phyloP scores from a whole-genome alignment of 2,329 filamentous ascomycete genomes.

The Fusarium proliferatum region DNA sequence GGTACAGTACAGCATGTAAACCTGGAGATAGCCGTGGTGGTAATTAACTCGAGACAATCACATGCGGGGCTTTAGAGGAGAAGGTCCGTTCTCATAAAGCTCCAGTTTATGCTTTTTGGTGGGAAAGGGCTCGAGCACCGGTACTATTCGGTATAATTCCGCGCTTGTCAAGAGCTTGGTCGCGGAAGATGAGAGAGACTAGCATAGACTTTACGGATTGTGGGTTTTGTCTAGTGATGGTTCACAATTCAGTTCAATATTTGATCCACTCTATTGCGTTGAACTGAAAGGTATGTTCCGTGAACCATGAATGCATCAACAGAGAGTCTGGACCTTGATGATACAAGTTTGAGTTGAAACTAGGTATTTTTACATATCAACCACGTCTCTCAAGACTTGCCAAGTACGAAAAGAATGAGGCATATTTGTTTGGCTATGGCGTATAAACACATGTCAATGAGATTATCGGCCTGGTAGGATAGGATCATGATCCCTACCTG shows the following conservation, averaged over 20 bases:
- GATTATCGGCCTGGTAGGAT: neutral
- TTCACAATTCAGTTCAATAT: neutral
- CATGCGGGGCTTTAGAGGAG: constrained; percentile 18
- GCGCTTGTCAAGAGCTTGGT: constrained; percentile 1
- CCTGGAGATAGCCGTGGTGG: neutral
- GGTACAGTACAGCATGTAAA: neutral
- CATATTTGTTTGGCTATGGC: neutral
- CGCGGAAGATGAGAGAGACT: neutral
- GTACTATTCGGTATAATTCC: constrained; percentile 28
- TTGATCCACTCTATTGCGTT: constrained; percentile 30
- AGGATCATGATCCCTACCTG: constrained; percentile 14
- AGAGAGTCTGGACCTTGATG: constrained; percentile 29
- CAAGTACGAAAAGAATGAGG: neutral
- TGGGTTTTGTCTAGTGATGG: neutral
- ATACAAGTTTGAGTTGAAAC: constrained; percentile 21
- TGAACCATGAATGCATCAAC: constrained; percentile 4
- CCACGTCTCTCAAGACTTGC: neutral
- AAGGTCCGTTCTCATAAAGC: neutral
- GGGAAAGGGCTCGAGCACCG: constrained; percentile 8
- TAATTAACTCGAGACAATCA: constrained; percentile 25
- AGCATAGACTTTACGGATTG: neutral
- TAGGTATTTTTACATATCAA: constrained; percentile 1
- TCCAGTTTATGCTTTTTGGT: neutral
- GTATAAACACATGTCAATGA: neutral
- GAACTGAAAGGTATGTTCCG: constrained; percentile 31